Evolutionary conservation across 331 rosid genomes (phyloP).

Genomic region (Prunus yedoensis): DNA sequence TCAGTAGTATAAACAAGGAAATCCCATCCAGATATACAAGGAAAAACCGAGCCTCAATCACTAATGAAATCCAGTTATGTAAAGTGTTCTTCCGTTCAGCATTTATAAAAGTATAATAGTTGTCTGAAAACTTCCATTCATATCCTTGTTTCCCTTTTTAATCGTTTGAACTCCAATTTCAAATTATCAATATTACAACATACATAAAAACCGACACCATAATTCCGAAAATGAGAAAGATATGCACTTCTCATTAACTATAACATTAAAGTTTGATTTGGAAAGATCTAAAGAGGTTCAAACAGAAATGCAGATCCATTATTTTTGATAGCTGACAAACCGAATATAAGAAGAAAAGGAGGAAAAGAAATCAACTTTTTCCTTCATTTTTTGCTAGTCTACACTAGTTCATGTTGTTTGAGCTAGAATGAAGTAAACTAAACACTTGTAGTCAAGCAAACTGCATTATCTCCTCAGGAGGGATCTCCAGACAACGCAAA

Average conservation of each 20-base stretch:
- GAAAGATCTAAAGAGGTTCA: neutral
- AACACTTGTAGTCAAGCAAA: neutral
- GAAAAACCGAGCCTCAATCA: neutral
- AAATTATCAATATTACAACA: neutral
- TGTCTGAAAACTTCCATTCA: neutral
- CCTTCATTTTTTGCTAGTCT: neutral
- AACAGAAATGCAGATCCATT: neutral
- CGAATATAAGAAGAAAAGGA: neutral
- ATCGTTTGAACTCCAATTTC: neutral
- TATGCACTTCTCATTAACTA: neutral
- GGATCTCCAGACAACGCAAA: neutral
- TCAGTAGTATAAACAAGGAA: neutral
- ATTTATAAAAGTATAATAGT: neutral
- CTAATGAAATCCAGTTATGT: neutral
- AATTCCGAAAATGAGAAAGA: neutral
- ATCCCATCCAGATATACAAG: neutral
- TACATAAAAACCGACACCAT: neutral
- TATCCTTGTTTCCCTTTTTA: neutral
- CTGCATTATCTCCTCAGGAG: neutral
- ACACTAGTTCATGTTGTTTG: neutral
- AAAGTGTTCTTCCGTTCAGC: neutral
- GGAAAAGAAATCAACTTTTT: neutral
- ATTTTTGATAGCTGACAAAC: neutral
- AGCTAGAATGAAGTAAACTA: neutral
- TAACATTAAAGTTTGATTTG: neutral